A percentile compares a stretch with the other conserved stretches of the same genome.
These are phyloP conservation scores for Globisporangium viniferum DNA, from an alignment of 352 stramenopile species.

Conservation along the genomic window DNA sequence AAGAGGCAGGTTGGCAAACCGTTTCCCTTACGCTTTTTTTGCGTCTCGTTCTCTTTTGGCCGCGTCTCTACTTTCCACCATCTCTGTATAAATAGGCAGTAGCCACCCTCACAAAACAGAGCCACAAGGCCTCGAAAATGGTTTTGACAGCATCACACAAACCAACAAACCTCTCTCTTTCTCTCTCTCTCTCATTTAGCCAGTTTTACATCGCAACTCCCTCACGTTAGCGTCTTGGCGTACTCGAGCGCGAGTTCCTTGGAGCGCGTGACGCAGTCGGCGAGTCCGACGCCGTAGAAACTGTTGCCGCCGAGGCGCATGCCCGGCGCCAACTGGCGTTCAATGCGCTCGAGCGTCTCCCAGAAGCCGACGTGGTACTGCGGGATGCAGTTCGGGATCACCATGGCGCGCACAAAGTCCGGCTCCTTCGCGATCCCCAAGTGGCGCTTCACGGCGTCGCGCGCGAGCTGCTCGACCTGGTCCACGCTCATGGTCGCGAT, in stretches of 20 bases:
- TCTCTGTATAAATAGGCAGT: conserved; percentile 8
- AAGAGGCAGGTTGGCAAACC: conserved; percentile 2
- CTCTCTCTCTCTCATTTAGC: neutral
- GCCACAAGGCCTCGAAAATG: neutral
- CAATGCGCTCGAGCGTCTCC: conserved; percentile 55
- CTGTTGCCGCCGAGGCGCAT: conserved; percentile 78
- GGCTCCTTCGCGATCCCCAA: conserved; percentile 58
- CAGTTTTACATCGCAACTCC: neutral
- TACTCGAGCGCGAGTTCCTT: conserved; percentile 77
- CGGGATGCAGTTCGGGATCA: conserved; percentile 67
- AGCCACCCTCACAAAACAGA: neutral
- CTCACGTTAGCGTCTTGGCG: conserved; percentile 21
- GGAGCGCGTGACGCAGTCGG: conserved; percentile 80
- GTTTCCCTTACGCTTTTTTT: neutral
- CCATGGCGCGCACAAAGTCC: conserved; percentile 51
- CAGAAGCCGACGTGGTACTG: conserved; percentile 85
- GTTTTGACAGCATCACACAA: neutral
- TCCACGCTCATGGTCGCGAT: conserved; percentile 35
- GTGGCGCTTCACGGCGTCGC: conserved; percentile 71
- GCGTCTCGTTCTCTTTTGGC: neutral
- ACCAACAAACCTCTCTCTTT: neutral
- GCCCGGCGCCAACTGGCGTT: conserved; percentile 47
- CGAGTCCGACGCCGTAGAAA: conserved; percentile 85
- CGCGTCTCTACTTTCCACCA: neutral
- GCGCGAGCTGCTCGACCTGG: conserved; percentile 57